A percentile compares a stretch with the other conserved stretches of the same genome.
Conservation (phyloP, 805 yeast genomes). For the Nakazawaea molendinolei region DNA sequence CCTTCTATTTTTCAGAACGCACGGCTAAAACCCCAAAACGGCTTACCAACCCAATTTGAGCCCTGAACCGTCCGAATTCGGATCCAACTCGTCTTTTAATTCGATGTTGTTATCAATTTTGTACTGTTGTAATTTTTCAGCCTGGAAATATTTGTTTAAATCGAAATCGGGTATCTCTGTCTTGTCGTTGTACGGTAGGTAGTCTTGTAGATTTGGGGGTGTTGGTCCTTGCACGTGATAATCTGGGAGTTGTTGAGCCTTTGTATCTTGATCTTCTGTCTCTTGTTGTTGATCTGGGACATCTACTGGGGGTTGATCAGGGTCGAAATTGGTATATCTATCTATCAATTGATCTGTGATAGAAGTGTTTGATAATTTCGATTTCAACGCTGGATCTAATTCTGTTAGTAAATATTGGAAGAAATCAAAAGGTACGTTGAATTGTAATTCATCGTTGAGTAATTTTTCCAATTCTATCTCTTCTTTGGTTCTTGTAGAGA, state of each 20-base stretch:
- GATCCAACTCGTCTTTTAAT: conserved; percentile 2
- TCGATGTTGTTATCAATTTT: conserved; percentile 3
- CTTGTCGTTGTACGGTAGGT: conserved; percentile 24
- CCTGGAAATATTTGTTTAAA: conserved; percentile 3
- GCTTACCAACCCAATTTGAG: conserved; percentile 9
- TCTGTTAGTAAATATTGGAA: conserved; percentile 8
- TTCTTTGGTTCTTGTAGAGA: conserved; percentile 8
- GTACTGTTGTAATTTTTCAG: background rate
- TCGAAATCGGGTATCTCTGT: conserved; percentile 15
- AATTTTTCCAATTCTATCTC: conserved; percentile 13
- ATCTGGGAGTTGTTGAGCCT: conserved; percentile 16
- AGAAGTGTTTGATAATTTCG: conserved; percentile 8
- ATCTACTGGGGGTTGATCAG: background rate
- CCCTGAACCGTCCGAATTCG: conserved; percentile 1
- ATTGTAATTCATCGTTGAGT: conserved; percentile 4
- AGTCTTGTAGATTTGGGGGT: conserved; percentile 24
- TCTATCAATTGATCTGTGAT: conserved; percentile 6
- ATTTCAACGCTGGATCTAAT: background rate
- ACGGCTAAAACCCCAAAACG: too few species aligned
- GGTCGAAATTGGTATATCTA: conserved; percentile 4
- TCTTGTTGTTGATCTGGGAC: conserved; percentile 7
- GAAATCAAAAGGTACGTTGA: conserved; percentile 9
- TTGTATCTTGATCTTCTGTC: background rate
- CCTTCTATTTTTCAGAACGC: too few species aligned
- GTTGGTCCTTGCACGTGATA: conserved; percentile 28